Evolutionary conservation across 768 basidiomycete genomes (phyloP), one percentile per base, ranked within the genome.

Genomic region (Termitomyces sp.): DNA sequence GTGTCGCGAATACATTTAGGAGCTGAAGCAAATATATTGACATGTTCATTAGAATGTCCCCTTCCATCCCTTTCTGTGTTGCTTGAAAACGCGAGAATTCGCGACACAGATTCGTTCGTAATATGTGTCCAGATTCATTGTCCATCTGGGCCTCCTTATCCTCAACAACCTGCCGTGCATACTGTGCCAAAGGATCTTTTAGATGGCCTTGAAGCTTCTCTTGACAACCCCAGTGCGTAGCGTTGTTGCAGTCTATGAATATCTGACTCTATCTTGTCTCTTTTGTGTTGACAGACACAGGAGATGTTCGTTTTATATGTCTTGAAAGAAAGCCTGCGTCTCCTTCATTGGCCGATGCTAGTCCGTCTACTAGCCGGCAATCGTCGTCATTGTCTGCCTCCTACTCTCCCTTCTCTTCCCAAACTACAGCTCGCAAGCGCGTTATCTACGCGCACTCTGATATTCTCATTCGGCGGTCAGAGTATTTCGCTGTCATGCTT

Each of bases 361-460:
- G 72, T 34, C 64, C 70, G 11, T 68, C 78, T 15, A 64, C 67
- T 15, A 72, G 69, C 47, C 70, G 67, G 36, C 68, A 74, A 1
- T 74, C 78, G 9, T 73, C 76, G 4, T 75, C 80, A 2, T 79
- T 80, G 0, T 69, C 71, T 1, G 78, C 81, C 0, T 74, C 78
- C 7, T 69, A 70, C 49, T 76, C 78, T 1, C 72, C 77, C 0
- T 78, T 79, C 59, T 68, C 74, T 6, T 53, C 76, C 36, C 78
- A 76, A 22, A 78, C 75, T 1, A 78, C 79, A 3, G 88, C 85
- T 8, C 80, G 91, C 11, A 92, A 91, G 67, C 80, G 90, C 39
- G 69, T 86, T 36, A 81, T 93, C 41, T 92, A 89, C 67, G 89
- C 89, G 1, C 90, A 92, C 67, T 86, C 86, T 7, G 88, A 90